A percentile compares a stretch with the other conserved stretches of the same genome.
phyloP scores from a whole-genome alignment of 345 rosid genomes.

The Isatis tinctoria region DNA sequence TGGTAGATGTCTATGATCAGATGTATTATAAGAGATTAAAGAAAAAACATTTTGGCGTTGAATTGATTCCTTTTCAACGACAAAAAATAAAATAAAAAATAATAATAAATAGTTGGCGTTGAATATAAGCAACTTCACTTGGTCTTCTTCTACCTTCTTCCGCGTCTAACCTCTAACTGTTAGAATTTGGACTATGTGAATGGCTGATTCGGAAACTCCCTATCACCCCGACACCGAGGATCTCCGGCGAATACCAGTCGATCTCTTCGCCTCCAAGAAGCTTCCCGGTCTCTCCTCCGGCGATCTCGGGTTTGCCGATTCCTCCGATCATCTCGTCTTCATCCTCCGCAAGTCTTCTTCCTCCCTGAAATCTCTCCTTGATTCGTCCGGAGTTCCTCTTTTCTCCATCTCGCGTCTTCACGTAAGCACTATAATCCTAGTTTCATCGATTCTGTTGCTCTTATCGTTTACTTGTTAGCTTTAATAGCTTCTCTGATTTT shows the following conservation, averaged over 20 bases:
- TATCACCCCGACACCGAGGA: conserved; percentile 28
- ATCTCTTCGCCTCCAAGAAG: conserved; percentile 72
- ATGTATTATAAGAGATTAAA: background rate
- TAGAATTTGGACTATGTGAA: conserved; percentile 9
- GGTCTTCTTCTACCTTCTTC: background rate
- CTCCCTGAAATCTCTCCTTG: conserved; percentile 32
- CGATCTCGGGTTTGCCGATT: conserved; percentile 64
- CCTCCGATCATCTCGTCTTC: conserved; percentile 50
- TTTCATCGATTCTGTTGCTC: background rate
- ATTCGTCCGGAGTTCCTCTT: conserved; percentile 50
- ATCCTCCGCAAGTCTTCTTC: conserved; percentile 37
- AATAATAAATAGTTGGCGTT: conserved; percentile 2
- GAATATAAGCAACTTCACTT: background rate
- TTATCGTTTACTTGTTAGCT: background rate
- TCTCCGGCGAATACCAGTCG: conserved; percentile 49
- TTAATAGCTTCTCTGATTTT: background rate
- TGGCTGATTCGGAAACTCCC: conserved; percentile 34
- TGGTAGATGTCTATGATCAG: background rate
- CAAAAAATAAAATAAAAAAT: background rate
- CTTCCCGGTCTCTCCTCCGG: conserved; percentile 53
- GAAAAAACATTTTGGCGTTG: background rate
- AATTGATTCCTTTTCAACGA: background rate
- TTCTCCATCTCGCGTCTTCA: conserved; percentile 42
- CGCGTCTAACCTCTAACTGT: background rate
- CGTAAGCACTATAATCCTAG: conserved; percentile 34